Evolutionary conservation across 2,329 filamentous ascomycete genomes (phyloP), one percentile per base, ranked within the genome.

Genomic region (Aspergillus sp.): DNA sequence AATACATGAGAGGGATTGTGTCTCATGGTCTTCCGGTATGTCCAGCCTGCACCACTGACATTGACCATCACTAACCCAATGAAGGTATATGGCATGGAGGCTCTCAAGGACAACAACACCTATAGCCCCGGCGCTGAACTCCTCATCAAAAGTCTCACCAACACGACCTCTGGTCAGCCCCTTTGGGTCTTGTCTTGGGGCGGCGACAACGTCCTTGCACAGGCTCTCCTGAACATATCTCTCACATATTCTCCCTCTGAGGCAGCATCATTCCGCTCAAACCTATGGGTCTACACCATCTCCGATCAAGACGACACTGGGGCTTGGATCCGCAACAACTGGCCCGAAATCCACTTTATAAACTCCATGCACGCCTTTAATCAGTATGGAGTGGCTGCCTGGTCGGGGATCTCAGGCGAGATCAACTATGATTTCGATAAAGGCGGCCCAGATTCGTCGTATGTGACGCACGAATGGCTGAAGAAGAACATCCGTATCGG

Each of bases 271-370:
- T 72, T 85, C 21, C 70, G 76, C 2, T 64, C 72, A 3, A 81
- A 80, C 62, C 68, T 85, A 3, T 75, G 82, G 12, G 77, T 85
- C 8, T 85, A 85, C 68, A 73, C 84, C 38, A 86, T 87, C 57
- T 85, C 83, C 6, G 85, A 87, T 63, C 85, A 87, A 64, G 85
- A 87, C 62, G 81, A 87, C 62, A 81, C 82, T 0, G 84, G 83
- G 0, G 71, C 79, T 0, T 87, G 84, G 84, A 82, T 87, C 38
- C 80, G 85, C 15, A 72, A 76, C 49, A 79, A 77, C 2, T 87
- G 81, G 61, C 83, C 85, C 0, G 79, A 83, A 25, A 67, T 87
- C 6, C 82, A 84, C 64, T 87, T 85, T 69, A 85, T 87, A 57
- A 75, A 74, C 13, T 84, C 81, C 0, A 70, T 86, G 1, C 85